Percentiles rank a stretch among this genome's conserved stretches.
Evolutionary conservation across 495 filamentous ascomycete genomes (phyloP).

Genomic region (Neurospora sp.): DNA sequence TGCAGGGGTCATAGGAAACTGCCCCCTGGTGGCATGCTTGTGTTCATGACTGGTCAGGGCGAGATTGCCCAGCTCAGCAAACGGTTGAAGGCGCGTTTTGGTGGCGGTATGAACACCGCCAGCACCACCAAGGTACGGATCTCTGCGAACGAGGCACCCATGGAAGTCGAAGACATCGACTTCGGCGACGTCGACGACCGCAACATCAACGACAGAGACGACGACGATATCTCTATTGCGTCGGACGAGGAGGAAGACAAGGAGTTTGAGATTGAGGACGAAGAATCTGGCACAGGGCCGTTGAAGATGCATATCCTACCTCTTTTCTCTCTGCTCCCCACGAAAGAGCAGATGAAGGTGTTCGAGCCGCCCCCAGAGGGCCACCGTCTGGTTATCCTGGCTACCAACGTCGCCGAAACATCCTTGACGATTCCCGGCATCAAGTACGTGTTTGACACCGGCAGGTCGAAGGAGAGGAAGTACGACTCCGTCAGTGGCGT

Average conservation of each 20-base stretch:
- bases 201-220: slow-evolving; percentile 37
- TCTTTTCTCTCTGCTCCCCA: slow-evolving; percentile 88
- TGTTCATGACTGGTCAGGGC: slow-evolving; percentile 90
- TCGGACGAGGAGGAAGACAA: slow-evolving; percentile 46
- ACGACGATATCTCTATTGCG: slow-evolving; percentile 36
- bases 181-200: slow-evolving; percentile 49
- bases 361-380: slow-evolving; percentile 81
- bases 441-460: slow-evolving; percentile 89
- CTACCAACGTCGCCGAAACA: slow-evolving; percentile 96
- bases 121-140: slow-evolving; percentile 58
- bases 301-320: slow-evolving; percentile 73
- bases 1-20: slow-evolving; percentile 82
- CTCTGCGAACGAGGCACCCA: slow-evolving; percentile 63
- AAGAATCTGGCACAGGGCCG: slow-evolving; percentile 47
- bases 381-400: slow-evolving; percentile 78
- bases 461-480: slow-evolving; percentile 80
- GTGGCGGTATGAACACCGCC: slow-evolving; percentile 32
- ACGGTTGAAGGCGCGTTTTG: slow-evolving; percentile 63
- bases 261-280: slow-evolving; percentile 51
- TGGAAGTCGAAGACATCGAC: slow-evolving; percentile 83
- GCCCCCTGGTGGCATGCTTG: slow-evolving; percentile 83
- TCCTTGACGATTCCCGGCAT: slow-evolving; percentile 94
- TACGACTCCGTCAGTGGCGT: slow-evolving; percentile 80
- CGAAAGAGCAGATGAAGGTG: slow-evolving; percentile 85
- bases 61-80: slow-evolving; percentile 78